Base-by-base conservation (phyloP, 2,329 filamentous ascomycete species). In the Cordyceps cateniannulata region DNA sequence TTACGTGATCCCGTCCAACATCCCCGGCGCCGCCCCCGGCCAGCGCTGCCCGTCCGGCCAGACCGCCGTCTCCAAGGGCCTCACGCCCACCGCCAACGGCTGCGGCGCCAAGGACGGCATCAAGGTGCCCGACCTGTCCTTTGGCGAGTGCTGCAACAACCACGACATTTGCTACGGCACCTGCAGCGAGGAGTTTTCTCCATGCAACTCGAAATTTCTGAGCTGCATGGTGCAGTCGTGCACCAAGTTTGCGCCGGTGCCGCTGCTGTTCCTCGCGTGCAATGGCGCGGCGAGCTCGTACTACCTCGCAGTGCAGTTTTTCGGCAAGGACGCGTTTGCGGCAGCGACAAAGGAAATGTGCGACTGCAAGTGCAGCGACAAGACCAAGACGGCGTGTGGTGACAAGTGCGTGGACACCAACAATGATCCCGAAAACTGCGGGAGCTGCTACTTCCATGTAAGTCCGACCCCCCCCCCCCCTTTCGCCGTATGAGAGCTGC, bases 101-200 rank as follows among this genome's bases (percentile, higher is more conserved):
- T 59, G 57, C 48, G 57, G 57, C 48, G 48, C 57, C 38, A 52
- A 59, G 48, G 57, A 52, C 48, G 57, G 57, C 48, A 51, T 59
- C 48, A 52, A 52, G 20, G 38, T 59, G 20, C 57, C 57, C 12
- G 18, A 59, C 48, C 38, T 59, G 25, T 52, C 48, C 3, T 59
- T 59, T 45, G 57, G 57, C 38, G n/a, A 59, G 57, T 59, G 57
- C 57, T 59, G 57, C 57, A 20, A 59, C 57, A 25, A 20, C 48
- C 57, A 59, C 48, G 57, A 59, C 6, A 45, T 59, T 6, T 59
- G 57, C 57, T 59, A 10, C 38, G 57, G 57, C 38, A 59, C 57
- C 12, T 59, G 57, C 48, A 32, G 10, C n/a, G 48, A 59, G 57
- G 14, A 52, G 57, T 59, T 59, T 52, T 9, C 25, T n/a, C 48